These are phyloP conservation scores for Fusarium poae DNA, from an alignment of 2,329 filamentous ascomycete genomes.

Conservation along the genomic window DNA sequence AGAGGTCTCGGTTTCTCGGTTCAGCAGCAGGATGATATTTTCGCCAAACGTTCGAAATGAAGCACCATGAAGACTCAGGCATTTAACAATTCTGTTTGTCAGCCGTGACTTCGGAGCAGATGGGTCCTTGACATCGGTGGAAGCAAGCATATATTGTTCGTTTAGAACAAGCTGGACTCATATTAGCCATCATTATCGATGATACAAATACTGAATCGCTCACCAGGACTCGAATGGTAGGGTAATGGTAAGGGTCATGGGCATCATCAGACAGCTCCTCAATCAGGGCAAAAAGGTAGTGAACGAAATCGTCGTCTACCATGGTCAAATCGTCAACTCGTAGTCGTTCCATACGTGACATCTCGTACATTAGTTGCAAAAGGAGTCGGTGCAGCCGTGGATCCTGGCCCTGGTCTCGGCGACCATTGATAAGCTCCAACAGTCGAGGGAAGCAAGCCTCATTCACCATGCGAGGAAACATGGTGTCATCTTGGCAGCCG, in stretches of 20 bases:
- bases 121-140: conserved; percentile 63
- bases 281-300: conserved; percentile 86
- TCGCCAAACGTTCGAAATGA: conserved; percentile 95
- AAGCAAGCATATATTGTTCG: conserved; percentile 95
- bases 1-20: conserved; percentile 93
- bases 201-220: conserved; percentile 51
- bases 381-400: conserved; percentile 81
- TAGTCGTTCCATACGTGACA: conserved; percentile 90
- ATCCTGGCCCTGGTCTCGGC: conserved; percentile 73
- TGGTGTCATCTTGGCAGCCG: conserved; percentile 80
- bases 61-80: conserved; percentile 83
- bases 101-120: conserved; percentile 64
- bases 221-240: conserved; percentile 91
- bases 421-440: conserved; percentile 81
- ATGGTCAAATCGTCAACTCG: conserved; percentile 80
- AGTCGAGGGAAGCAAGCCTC: conserved; percentile 88
- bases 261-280: conserved; percentile 88
- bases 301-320: conserved; percentile 84
- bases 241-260: conserved; percentile 95
- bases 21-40: conserved; percentile 94
- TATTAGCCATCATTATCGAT: conserved; percentile 32
- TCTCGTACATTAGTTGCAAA: conserved; percentile 93
- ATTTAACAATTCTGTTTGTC: conserved; percentile 94
- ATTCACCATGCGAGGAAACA: conserved; percentile 88
- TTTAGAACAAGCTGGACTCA: conserved; percentile 84